Evolutionary conservation across 2,329 filamentous ascomycete species (phyloP).

Genomic region (Cladosporium sp.): DNA sequence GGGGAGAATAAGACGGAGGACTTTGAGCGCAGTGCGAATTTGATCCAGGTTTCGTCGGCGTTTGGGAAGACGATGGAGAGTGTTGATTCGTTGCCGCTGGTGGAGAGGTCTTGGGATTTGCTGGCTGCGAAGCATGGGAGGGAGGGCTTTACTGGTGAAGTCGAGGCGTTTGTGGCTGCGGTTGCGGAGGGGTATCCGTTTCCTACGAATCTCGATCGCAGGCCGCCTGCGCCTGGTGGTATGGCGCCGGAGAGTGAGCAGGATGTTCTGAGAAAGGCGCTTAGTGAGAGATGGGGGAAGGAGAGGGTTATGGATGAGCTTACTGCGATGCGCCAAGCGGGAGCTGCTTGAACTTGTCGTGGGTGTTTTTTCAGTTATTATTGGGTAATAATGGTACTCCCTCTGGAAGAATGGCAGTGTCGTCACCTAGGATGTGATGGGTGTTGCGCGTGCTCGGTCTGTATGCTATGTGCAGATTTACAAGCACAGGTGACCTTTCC

Average conservation of each 20-base stretch:
- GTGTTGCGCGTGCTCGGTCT: too few relatives aligned
- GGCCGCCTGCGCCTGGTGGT: constrained; percentile 51
- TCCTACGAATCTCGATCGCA: constrained; percentile 56
- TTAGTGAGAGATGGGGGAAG: constrained; percentile 40
- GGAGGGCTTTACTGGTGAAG: constrained; percentile 38
- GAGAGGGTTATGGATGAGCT: constrained; percentile 35
- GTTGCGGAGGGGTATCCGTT: constrained; percentile 58
- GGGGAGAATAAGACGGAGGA: constrained; percentile 50
- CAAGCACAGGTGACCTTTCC: too few relatives aligned
- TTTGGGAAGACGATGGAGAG: constrained; percentile 62
- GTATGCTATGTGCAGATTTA: too few relatives aligned
- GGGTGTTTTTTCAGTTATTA: neutral
- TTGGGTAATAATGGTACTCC: neutral
- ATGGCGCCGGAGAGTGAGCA: constrained; percentile 60
- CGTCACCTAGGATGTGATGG: too few relatives aligned
- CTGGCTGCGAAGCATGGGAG: constrained; percentile 31
- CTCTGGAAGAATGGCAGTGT: too few relatives aligned
- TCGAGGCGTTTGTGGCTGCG: constrained; percentile 46
- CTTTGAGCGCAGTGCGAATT: constrained; percentile 54
- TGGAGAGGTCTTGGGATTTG: constrained; percentile 43
- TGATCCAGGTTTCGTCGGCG: constrained; percentile 57
- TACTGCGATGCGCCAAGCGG: constrained; percentile 19
- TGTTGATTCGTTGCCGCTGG: constrained; percentile 48
- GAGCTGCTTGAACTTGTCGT: constrained; percentile 1
- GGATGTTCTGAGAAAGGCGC: constrained; percentile 43